phyloP scores from a whole-genome alignment of 805 yeast species.

The Wickerhamiella australiensis region DNA sequence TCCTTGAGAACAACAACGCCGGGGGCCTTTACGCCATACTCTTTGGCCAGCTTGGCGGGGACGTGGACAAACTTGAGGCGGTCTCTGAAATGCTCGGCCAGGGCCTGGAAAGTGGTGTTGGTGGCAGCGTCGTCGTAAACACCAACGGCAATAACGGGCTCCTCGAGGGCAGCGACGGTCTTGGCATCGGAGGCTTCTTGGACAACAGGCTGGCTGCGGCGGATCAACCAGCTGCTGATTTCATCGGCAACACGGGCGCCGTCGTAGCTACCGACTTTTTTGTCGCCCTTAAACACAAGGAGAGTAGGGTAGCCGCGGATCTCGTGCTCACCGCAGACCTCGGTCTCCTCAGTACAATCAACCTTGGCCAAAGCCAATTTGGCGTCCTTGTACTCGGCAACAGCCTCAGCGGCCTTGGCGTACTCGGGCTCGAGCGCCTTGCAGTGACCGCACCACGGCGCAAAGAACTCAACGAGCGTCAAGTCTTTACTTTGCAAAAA shows the following conservation, averaged over 20 bases:
- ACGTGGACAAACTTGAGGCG: slow-evolving; percentile 47
- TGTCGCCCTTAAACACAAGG: slow-evolving; percentile 45
- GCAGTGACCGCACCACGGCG: slow-evolving; percentile 98
- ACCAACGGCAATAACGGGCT: slow-evolving; percentile 33
- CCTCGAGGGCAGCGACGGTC: slow-evolving; percentile 32
- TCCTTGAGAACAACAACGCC: slow-evolving; percentile 38
- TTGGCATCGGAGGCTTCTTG: slow-evolving; percentile 40
- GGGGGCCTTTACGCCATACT: slow-evolving; percentile 33
- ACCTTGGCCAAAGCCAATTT: slow-evolving; percentile 54
- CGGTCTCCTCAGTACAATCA: slow-evolving; percentile 73
- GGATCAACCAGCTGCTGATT: slow-evolving; percentile 65
- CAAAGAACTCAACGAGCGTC: slow-evolving; percentile 79
- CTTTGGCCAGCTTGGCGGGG: slow-evolving; percentile 32
- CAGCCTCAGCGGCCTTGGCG: slow-evolving; percentile 25
- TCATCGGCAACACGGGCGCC: slow-evolving; percentile 79
- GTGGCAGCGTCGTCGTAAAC: slow-evolving; percentile 40
- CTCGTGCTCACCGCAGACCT: slow-evolving; percentile 51
- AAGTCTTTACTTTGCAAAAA: slow-evolving; percentile 63
- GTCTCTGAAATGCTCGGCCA: slow-evolving; percentile 58
- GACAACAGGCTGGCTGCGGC: slow-evolving; percentile 72
- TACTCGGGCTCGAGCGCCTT: slow-evolving; percentile 30
- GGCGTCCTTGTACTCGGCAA: slow-evolving; percentile 14
- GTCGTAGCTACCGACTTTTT: slow-evolving; percentile 48
- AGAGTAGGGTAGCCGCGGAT: slow-evolving; percentile 79
- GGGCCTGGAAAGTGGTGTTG: slow-evolving; percentile 46